Evolutionary conservation across 495 filamentous ascomycete genomes (phyloP).

Genomic region (Hypoxylon fuscum): DNA sequence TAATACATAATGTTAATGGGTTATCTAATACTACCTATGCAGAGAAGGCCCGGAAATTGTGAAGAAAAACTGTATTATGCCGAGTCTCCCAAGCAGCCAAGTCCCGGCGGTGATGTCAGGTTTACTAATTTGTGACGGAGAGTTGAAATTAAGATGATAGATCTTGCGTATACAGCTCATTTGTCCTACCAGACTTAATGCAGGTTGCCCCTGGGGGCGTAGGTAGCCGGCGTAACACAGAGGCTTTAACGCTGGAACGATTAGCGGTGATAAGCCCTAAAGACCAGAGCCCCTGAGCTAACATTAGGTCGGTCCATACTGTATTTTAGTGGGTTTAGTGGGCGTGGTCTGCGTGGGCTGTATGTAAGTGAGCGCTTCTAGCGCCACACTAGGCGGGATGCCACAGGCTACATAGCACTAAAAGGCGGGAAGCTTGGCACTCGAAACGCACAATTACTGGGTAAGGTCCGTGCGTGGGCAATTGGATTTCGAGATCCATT

Average conservation of each 20-base stretch:
- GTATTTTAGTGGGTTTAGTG: too few species aligned
- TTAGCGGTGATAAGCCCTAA: conserved; percentile 16
- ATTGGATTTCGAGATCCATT: conserved; percentile 36
- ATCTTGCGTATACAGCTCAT: conserved; percentile 19
- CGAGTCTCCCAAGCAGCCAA: neutral
- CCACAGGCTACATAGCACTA: conserved; percentile 20
- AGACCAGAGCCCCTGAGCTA: conserved; percentile 35
- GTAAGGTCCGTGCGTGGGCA: conserved; percentile 16
- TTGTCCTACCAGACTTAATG: conserved; percentile 23
- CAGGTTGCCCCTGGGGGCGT: neutral
- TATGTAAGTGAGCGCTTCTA: conserved; percentile 20
- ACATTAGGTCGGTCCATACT: neutral
- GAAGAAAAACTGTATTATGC: conserved; percentile 1
- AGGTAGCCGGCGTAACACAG: neutral
- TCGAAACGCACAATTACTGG: conserved; percentile 17
- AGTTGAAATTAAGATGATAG: conserved; percentile 36
- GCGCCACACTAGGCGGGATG: conserved; percentile 17
- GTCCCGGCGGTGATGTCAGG: conserved; percentile 20
- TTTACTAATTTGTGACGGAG: conserved; percentile 13
- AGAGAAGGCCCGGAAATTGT: neutral
- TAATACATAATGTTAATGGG: conserved; percentile 1
- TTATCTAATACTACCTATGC: too few species aligned
- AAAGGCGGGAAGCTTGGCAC: conserved; percentile 30
- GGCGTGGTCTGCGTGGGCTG: too few species aligned
- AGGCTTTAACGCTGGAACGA: neutral